phyloP scores from a whole-genome alignment of 2,329 filamentous ascomycete genomes.

The Sporothrix sp. region DNA sequence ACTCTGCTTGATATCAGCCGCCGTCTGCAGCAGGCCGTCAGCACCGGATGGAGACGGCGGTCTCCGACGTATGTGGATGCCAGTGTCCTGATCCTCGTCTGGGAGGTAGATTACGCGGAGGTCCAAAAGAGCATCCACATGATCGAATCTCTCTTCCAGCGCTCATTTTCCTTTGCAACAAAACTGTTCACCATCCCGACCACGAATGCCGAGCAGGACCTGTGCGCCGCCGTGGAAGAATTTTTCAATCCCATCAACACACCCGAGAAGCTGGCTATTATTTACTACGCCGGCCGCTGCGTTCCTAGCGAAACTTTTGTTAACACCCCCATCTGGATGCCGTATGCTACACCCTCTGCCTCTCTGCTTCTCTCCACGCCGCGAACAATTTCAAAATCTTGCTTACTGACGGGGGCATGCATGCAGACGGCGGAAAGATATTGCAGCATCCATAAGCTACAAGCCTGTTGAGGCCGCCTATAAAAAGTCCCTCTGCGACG shows the following conservation, averaged over 20 bases:
- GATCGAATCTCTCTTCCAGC: slow-evolving; percentile 14
- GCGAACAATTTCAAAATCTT: too few species aligned
- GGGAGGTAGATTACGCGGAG: slow-evolving; percentile 13
- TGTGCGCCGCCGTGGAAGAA: slow-evolving; percentile 6
- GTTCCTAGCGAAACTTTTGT: slow-evolving; percentile 3
- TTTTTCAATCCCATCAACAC: slow-evolving; percentile 14
- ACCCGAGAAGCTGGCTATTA: slow-evolving; percentile 14
- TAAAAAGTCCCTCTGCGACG: slow-evolving; percentile 14
- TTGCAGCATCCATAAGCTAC: slow-evolving; percentile 1
- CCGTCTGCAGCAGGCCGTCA: slow-evolving; percentile 14
- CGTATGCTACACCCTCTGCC: slow-evolving; percentile 12
- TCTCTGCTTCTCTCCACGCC: background rate
- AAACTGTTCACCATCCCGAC: slow-evolving; percentile 9
- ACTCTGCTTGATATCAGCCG: slow-evolving; percentile 16
- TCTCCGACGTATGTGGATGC: slow-evolving; percentile 14
- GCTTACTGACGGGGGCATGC: background rate
- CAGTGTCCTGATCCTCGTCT: slow-evolving; percentile 15
- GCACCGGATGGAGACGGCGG: slow-evolving; percentile 13
- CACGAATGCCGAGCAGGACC: background rate
- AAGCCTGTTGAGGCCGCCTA: slow-evolving; percentile 14
- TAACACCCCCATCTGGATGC: slow-evolving; percentile 13
- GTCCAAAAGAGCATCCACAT: slow-evolving; percentile 3
- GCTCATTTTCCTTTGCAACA: slow-evolving; percentile 12
- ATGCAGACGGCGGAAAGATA: slow-evolving; percentile 7
- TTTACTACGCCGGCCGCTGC: slow-evolving; percentile 17